Base-by-base conservation (phyloP, 805 yeast genomes). In the Candida nemodendra region DNA sequence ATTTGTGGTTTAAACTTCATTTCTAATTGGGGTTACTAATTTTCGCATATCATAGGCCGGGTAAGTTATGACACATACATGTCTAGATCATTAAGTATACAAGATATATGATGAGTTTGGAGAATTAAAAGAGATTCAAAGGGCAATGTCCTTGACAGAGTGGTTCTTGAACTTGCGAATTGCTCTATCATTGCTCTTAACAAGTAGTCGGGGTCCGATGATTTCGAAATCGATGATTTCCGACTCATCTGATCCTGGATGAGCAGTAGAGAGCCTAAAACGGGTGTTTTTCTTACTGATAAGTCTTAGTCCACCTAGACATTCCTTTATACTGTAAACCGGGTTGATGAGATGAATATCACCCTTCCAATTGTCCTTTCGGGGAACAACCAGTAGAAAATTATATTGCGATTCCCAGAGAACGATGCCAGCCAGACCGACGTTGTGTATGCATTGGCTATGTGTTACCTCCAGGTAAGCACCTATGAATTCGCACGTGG, bases 131-230 rank as follows among this genome's bases (percentile, higher is more conserved):
- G 3, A n/a, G 30, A 17, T 17, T 36, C 27, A 36, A 6, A 36
- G 15, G 11, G 25, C 9, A 4, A 59, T 50, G 32, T 61, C 64
- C 24, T 45, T 51, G 4, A 85, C 87, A 22, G 76, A 74, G 48
- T 83, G 93, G 41, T 80, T 76, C 64, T 90, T 90, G 69, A 88
- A 88, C 65, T 90, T 88, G 51, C 84, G 77, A 17, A 82, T 85
- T 0, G 95, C 79, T 41, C 98, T 70, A 51, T 90, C 97, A 8
- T 78, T 77, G 28, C 90, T 71, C 57, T 95, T 72, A 43, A 81
- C 75, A 43, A 79, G 78, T 48, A 90, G 74, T 42, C 97, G 67
- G 29, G 88, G 82, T 1, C 98, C 98, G 8, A 89, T 61, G 7
- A 87, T 72, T 11, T 81, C 73, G 56, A 86, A 84, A 14, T 72